A percentile compares a stretch with the other conserved stretches of the same genome.
These are phyloP conservation scores for Puccinia sorghi DNA, from an alignment of 1,284 basidiomycete genomes.

Conservation along the genomic window DNA sequence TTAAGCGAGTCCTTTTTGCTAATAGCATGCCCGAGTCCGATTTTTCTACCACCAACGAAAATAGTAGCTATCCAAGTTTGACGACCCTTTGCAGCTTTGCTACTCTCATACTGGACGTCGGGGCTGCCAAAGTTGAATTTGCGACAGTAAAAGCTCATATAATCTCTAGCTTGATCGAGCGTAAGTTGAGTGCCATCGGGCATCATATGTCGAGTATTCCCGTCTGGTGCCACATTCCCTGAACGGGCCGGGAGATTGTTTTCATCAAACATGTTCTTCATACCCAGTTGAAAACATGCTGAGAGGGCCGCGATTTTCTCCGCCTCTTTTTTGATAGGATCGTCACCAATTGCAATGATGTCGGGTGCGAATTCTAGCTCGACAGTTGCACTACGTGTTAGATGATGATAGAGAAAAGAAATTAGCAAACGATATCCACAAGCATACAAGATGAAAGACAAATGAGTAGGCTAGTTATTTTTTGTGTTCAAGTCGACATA, in stretches of 20 bases:
- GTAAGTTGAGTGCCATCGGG: conserved; percentile 70
- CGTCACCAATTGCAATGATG: conserved; percentile 66
- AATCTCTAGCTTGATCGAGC: conserved; percentile 77
- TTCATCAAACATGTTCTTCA: conserved; percentile 61
- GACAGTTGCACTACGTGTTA: conserved; percentile 26
- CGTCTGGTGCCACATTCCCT: neutral
- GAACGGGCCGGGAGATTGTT: conserved; percentile 53
- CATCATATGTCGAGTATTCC: conserved; percentile 58
- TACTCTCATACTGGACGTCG: conserved; percentile 67
- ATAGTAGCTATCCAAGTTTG: conserved; percentile 76
- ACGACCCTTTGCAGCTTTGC: conserved; percentile 54
- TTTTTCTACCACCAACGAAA: conserved; percentile 73
- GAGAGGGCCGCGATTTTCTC: conserved; percentile 74
- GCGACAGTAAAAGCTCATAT: conserved; percentile 93
- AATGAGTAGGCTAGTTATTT: neutral
- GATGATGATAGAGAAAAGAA: neutral
- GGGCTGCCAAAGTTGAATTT: conserved; percentile 78
- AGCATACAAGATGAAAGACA: neutral
- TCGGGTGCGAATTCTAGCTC: conserved; percentile 8
- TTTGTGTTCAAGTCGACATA: conserved; percentile 8
- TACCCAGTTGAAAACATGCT: conserved; percentile 69
- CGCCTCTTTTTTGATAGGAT: conserved; percentile 68
- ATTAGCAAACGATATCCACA: neutral
- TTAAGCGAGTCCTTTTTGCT: conserved; percentile 76
- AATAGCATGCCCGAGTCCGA: conserved; percentile 72